Conservation (phyloP, 2,329 filamentous ascomycete species). For the Pseudopithomyces maydicus region DNA sequence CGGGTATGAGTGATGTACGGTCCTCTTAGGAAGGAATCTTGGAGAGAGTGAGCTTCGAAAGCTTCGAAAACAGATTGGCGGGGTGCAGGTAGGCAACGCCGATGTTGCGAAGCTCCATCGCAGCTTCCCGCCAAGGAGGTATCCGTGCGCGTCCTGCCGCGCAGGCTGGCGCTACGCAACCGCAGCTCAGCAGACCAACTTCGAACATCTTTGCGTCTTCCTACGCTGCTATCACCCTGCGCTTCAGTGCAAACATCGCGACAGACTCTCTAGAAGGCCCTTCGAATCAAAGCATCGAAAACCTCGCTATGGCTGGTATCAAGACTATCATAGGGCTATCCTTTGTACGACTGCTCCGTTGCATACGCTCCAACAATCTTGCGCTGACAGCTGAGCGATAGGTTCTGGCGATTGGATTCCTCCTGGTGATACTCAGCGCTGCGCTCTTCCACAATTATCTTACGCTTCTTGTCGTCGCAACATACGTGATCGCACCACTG, state of each 20-base stretch:
- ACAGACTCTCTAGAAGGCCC: background rate
- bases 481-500: constrained; percentile 89
- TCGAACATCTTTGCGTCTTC: background rate
- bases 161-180: constrained; percentile 22
- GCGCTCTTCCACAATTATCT: constrained; percentile 95
- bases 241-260: background rate
- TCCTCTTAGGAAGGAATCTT: background rate
- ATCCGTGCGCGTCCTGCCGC: constrained; percentile 20
- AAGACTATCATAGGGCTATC: constrained; percentile 99
- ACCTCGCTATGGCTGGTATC: constrained; percentile 74
- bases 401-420: constrained; percentile 96
- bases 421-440: constrained; percentile 97
- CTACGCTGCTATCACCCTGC: background rate
- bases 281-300: background rate
- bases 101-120: constrained; percentile 30
- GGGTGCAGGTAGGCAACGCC: constrained; percentile 12
- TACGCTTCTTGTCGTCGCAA: constrained; percentile 91
- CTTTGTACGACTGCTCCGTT: constrained; percentile 68
- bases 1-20: background rate
- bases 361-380: background rate
- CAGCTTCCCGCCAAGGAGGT: constrained; percentile 25
- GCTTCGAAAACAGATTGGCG: background rate
- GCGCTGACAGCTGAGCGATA: constrained; percentile 38
- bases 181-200: constrained; percentile 12
- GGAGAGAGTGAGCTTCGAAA: background rate